Conservation (phyloP, 192 early-diverging fungal species). For the Coemansia sp. region DNA sequence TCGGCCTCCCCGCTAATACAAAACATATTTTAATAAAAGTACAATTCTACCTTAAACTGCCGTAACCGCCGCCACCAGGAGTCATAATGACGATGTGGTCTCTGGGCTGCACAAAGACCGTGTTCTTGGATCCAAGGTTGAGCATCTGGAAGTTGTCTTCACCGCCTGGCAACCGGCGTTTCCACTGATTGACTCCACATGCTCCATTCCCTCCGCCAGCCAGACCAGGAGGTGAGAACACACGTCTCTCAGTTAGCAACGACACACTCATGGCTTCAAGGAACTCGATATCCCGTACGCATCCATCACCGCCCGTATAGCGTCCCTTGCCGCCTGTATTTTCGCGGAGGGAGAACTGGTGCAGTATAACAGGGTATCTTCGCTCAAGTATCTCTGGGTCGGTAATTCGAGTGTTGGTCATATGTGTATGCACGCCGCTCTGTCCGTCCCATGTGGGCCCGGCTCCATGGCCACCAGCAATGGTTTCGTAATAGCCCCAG, state of each 20-base stretch:
- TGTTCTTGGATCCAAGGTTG: constrained; percentile 87
- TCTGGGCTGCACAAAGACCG: constrained; percentile 67
- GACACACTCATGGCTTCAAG: constrained; percentile 81
- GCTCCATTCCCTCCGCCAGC: constrained; percentile 72
- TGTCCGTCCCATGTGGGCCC: constrained; percentile 88
- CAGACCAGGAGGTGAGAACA: constrained; percentile 84
- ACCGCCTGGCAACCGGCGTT: constrained; percentile 43
- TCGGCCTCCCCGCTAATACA: constrained; percentile 25
- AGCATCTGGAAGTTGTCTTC: constrained; percentile 41
- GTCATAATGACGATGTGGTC: constrained; percentile 84
- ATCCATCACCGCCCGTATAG: constrained; percentile 82
- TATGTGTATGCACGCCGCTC: constrained; percentile 76
- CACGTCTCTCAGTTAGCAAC: constrained; percentile 88
- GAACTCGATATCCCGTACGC: constrained; percentile 94
- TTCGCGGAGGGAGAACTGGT: constrained; percentile 72
- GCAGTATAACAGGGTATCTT: constrained; percentile 85
- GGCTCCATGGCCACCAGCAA: constrained; percentile 82
- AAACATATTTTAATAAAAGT: no score
- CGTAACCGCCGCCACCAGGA: constrained; percentile 91
- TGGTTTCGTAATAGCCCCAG: constrained; percentile 97
- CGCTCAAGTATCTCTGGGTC: constrained; percentile 95
- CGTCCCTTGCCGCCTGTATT: constrained; percentile 77
- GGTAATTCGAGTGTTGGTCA: constrained; percentile 98
- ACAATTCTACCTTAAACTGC: no score
- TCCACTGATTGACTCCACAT: constrained; percentile 75